phyloP scores from a whole-genome alignment of 169 alveolate genomes.

The Amoebophrya sp. region DNA sequence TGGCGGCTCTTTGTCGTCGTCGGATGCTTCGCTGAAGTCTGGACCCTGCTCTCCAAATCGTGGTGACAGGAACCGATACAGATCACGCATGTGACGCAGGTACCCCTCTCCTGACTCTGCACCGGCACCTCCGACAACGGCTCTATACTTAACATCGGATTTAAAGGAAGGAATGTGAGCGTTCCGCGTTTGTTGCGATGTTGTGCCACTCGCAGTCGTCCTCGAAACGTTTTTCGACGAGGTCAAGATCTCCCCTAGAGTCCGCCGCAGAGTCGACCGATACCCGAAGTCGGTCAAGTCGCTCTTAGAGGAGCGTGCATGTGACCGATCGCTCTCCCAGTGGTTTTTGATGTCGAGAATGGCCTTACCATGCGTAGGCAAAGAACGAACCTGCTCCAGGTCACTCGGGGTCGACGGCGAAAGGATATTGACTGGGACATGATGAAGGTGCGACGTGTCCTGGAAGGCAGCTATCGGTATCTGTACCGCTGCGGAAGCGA shows the following conservation, averaged over 20 bases:
- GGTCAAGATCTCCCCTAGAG: no score
- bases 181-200: no score
- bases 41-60: not conserved
- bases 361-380: no score
- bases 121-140: not conserved
- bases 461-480: no score
- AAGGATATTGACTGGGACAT: no score
- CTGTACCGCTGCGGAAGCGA: no score
- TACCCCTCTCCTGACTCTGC: not conserved
- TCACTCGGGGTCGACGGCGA: no score
- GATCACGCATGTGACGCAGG: not conserved
- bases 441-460: no score
- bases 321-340: not conserved
- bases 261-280: not conserved
- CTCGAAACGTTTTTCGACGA: no score
- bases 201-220: no score
- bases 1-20: not conserved
- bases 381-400: no score
- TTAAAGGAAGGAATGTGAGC: not conserved
- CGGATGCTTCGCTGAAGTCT: not conserved
- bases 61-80: not conserved
- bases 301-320: not conserved
- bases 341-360: not conserved
- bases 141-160: not conserved
- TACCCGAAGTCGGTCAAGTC: not conserved